phyloP scores from a whole-genome alignment of 2,329 filamentous ascomycete genomes.

The Cordyceps cicadae region DNA sequence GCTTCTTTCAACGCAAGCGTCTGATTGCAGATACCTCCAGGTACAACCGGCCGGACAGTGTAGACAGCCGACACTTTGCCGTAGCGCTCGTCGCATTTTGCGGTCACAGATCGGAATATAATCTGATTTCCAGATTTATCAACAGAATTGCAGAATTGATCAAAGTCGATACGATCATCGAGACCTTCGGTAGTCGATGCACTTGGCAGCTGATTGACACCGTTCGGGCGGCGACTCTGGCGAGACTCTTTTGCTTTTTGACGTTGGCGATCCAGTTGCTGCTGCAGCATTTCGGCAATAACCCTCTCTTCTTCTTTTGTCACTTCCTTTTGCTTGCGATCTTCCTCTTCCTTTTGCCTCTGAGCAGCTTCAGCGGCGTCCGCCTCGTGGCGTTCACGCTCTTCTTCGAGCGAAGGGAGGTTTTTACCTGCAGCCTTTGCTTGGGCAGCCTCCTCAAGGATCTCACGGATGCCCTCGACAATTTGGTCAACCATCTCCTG shows the following conservation, averaged over 20 bases:
- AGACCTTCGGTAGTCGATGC: constrained; percentile 22
- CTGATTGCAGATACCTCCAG: constrained; percentile 45
- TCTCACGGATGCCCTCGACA: constrained; percentile 60
- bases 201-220: constrained; percentile 19
- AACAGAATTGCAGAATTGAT: constrained; percentile 55
- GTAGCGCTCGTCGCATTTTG: constrained; percentile 56
- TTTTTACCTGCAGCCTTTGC: constrained; percentile 66
- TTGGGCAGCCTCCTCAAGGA: constrained; percentile 79
- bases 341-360: constrained; percentile 46
- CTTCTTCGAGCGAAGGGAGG: constrained; percentile 80
- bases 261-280: constrained; percentile 61
- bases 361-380: constrained; percentile 53
- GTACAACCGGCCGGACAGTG: constrained; percentile 61
- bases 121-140: constrained; percentile 56
- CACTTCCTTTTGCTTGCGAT: constrained; percentile 46
- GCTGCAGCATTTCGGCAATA: constrained; percentile 62
- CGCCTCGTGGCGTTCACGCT: constrained; percentile 75
- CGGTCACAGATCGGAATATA: constrained; percentile 62
- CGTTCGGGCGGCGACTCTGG: constrained; percentile 46
- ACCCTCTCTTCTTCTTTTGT: constrained; percentile 60
- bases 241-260: constrained; percentile 57
- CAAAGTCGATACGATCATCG: constrained; percentile 47
- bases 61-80: constrained; percentile 61
- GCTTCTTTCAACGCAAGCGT: constrained; percentile 69
- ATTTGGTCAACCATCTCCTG: constrained; percentile 58